Base-by-base conservation (phyloP, 306 rosid genomes). In the Cicer yamashitae region DNA sequence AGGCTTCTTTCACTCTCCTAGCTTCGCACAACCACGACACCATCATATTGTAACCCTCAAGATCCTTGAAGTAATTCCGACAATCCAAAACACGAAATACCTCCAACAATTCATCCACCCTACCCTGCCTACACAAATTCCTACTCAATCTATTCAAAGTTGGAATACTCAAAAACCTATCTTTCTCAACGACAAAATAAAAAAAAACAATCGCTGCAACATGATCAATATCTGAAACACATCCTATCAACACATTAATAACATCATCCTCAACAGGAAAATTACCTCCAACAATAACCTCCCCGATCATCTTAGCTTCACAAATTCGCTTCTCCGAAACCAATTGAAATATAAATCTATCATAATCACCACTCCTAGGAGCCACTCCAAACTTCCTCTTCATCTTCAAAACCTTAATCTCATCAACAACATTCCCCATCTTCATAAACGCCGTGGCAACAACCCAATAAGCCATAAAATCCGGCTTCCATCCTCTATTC, bases 361-460 rank as follows among this genome's bases (percentile, higher is more conserved):
- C 85, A 46, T 92, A 90, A 84, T 94, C 96, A 54, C 61, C 53
- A 18, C 45, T 81, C 71, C 99, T 89, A 0, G 96, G 97, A 65
- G 99, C 93, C 65, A 90, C 99, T 47, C 99, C 97, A 7, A 87
- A 85, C 82, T 89, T 94, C 85, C 97, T 90, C 87, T 94, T 94
- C 92, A 81, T 91, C 85, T 91, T 94, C 89, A 91, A 79, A 75
- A 89, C 88, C 82, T 79, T 87, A 70, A 86, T 89, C 71, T 83
- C 87, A 41, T 85, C 96, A 78, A 77, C 89, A 79, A 90, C 89
- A 75, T 67, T 71, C 57, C 88, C 85, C 64, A 75, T 67, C 38
- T 75, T 76, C 45, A 78, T 86, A 76, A 88, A 85, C 2, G 84
- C 91, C 30, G 86, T 82, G 0, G 94, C 88, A 13, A 94, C 89